Conservation (phyloP, 169 alveolate species). For the Theileria parva region DNA sequence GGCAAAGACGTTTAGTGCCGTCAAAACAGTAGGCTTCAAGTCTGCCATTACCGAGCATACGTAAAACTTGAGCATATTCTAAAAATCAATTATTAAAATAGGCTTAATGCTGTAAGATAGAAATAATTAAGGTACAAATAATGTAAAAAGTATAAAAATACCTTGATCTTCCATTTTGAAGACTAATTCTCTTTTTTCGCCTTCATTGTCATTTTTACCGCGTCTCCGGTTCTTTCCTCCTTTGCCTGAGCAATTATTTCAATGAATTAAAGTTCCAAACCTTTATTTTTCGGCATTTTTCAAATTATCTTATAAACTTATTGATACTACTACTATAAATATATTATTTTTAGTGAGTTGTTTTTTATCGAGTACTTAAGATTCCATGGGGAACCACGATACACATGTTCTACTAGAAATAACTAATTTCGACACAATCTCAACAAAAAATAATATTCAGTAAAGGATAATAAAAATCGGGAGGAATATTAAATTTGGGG, state of each 20-base stretch:
- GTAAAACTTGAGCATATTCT: conserved; percentile 94
- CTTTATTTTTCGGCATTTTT: conserved; percentile 87
- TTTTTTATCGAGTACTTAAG: background rate
- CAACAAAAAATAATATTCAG: background rate
- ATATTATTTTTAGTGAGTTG: background rate
- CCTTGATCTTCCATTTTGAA: conserved; percentile 96
- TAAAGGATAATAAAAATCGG: too few relatives aligned
- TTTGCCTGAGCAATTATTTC: conserved; percentile 82
- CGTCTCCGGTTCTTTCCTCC: conserved; percentile 98
- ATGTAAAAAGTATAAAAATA: conserved; percentile 8
- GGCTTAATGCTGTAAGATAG: too few relatives aligned
- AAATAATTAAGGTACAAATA: background rate
- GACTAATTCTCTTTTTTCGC: conserved; percentile 91
- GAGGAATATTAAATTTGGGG: background rate
- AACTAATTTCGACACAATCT: background rate
- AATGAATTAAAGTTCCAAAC: conserved; percentile 9
- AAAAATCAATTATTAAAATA: conserved; percentile 5
- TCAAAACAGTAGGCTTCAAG: conserved; percentile 97
- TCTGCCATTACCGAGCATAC: conserved; percentile 98
- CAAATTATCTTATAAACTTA: background rate
- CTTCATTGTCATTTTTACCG: conserved; percentile 94
- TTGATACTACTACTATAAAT: too few relatives aligned
- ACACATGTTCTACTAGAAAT: background rate
- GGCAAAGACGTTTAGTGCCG: conserved; percentile 95
- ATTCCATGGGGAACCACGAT: background rate